Percentiles rank a stretch among this genome's conserved stretches.
phyloP scores from a whole-genome alignment of 2,329 filamentous ascomycete species.

The Aspergillus tubingensis region DNA sequence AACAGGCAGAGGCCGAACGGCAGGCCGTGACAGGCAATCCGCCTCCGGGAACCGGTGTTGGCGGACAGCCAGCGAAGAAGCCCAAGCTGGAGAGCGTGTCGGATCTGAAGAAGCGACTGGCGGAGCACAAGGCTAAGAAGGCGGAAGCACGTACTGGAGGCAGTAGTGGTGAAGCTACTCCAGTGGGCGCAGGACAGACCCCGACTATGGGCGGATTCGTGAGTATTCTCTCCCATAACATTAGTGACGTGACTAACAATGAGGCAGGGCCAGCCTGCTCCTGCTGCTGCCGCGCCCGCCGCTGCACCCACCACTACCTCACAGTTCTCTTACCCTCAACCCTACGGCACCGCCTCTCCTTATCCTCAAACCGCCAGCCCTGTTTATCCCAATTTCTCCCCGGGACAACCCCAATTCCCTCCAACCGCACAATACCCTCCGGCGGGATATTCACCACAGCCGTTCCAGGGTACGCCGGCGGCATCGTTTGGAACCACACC shows the following conservation, averaged over 20 bases:
- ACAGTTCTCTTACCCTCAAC: slow-evolving; percentile 43
- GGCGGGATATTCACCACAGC: slow-evolving; percentile 36
- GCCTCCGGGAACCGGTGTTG: slow-evolving; percentile 59
- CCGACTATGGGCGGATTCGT: slow-evolving; percentile 61
- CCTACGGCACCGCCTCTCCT: slow-evolving; percentile 40
- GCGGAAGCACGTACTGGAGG: slow-evolving; percentile 61
- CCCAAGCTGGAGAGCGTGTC: slow-evolving; percentile 72
- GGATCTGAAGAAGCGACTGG: slow-evolving; percentile 77
- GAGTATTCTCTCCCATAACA: slow-evolving; percentile 41
- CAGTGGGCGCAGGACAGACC: slow-evolving; percentile 50
- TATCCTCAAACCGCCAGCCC: slow-evolving; percentile 45
- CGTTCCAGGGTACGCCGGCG: slow-evolving; percentile 31
- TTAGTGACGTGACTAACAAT: background rate
- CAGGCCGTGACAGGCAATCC: slow-evolving; percentile 83
- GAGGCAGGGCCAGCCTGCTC: slow-evolving; percentile 38
- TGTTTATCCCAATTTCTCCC: slow-evolving; percentile 38
- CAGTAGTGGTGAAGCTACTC: slow-evolving; percentile 61
- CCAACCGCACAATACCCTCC: slow-evolving; percentile 34
- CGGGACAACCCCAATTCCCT: slow-evolving; percentile 39
- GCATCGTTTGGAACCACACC: slow-evolving; percentile 45
- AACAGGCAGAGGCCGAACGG: slow-evolving; percentile 80
- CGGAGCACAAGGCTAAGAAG: slow-evolving; percentile 70
- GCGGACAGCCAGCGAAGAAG: slow-evolving; percentile 57
- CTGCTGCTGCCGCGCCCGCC: slow-evolving; percentile 34
- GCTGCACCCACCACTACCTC: slow-evolving; percentile 36